Conservation (phyloP, 208 protist species). For the Leishmania arabica region DNA sequence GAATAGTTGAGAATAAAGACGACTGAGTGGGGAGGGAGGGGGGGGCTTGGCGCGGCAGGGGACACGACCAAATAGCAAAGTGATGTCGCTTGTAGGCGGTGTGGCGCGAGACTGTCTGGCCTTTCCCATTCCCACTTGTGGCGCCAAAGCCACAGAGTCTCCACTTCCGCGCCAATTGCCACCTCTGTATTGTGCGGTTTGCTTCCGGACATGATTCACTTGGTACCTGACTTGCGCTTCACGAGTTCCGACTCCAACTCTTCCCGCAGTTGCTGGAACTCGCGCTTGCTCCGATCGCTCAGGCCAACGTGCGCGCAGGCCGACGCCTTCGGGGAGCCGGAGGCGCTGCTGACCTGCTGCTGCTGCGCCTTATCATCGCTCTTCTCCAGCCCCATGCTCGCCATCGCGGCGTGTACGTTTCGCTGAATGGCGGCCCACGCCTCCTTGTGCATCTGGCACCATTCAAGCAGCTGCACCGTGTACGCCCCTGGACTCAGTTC, state of each 20-base stretch:
- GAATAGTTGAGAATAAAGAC: not conserved
- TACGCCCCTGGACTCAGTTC: constrained; percentile 26
- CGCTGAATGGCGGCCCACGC: constrained; percentile 10
- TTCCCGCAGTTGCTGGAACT: constrained; percentile 29
- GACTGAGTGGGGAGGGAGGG: not conserved
- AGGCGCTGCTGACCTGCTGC: constrained; percentile 22
- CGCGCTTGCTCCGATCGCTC: constrained; percentile 28
- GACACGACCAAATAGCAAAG: not conserved
- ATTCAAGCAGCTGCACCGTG: constrained; percentile 57
- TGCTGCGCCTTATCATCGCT: constrained; percentile 23
- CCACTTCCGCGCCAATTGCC: not conserved
- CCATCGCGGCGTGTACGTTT: constrained; percentile 15
- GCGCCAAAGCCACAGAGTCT: not conserved
- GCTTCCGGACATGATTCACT: not conserved
- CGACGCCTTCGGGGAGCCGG: constrained; percentile 1
- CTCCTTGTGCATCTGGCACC: constrained; percentile 31
- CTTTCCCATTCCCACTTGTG: not conserved
- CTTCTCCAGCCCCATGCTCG: constrained; percentile 23
- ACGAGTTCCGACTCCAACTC: constrained; percentile 31
- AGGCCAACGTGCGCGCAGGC: constrained; percentile 15
- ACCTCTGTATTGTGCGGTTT: not conserved
- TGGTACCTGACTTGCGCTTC: not conserved
- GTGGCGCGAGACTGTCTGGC: not conserved
- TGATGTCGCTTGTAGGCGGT: not conserved
- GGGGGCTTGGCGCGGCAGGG: not conserved